Base-by-base conservation (phyloP, 495 filamentous ascomycete species). In the Neurospora discreta region DNA sequence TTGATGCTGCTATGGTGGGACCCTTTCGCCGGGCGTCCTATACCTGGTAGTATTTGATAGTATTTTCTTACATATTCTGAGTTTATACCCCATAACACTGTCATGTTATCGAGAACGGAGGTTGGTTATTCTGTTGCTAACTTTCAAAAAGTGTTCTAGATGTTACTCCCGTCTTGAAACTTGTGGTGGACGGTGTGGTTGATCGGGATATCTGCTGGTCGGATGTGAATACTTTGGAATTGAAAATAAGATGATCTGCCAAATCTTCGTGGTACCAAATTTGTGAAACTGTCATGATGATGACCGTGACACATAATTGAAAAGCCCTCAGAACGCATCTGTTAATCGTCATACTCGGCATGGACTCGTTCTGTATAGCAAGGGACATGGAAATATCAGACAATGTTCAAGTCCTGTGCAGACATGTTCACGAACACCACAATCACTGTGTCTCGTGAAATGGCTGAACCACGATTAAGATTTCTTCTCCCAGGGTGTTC, bases 61-160 rank as follows among this genome's bases (percentile, higher is more conserved):
- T 78, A 71, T 67, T 73, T 75, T 78, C 77, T 78, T 78, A 78
- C 77, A 78, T 78, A 78, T 78, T 78, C 77, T 78, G 77, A 78
- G 52, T 65, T 65, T 65, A 65, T 65, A 65, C 33, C 15, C 26
- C 13, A 1, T 18, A 15, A 65, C 52, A 16, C 15, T 18, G 23
- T 65, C 52, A 33, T 65, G 52, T 16, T 33, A 26, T 65, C 26
- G 26, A 65, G 52, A 33, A 26, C 8, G 2, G 6, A 1, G 33
- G 26, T 65, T 30, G 6, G 6, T 33, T 26, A 65, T 33, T 26
- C 2, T 9, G 13, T 65, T 18, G 52, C 52, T 65, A 33, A 65
- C 52, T 65, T 65, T 33, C 52, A 0, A 33, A 33, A 65, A 65
- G 26, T 33, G 15, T 65, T 33, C 26, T 33, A 65, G 26, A 65